phyloP scores from a whole-genome alignment of 148 eudicot genomes.

The Persicaria tinctoria region DNA sequence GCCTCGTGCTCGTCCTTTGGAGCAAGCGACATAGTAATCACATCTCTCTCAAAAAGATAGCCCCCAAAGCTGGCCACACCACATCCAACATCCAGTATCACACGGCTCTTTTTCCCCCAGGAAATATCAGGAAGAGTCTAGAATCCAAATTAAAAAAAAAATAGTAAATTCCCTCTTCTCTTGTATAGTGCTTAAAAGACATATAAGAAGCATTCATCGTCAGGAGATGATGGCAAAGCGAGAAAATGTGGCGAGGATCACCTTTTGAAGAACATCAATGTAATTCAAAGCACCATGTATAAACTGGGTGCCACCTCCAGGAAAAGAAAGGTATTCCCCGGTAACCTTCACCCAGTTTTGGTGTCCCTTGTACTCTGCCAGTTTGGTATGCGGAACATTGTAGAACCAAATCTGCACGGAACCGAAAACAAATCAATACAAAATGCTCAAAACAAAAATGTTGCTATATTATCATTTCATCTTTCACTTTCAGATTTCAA shows the following conservation, averaged over 20 bases:
- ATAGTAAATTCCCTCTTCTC: neutral
- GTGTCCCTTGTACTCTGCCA: slow-evolving; percentile 46
- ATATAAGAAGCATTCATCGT: neutral
- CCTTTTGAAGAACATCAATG: slow-evolving; percentile 54
- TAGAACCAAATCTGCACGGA: slow-evolving; percentile 53
- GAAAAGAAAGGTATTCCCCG: slow-evolving; percentile 52
- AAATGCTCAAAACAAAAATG: neutral
- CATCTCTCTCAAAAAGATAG: slow-evolving; percentile 62
- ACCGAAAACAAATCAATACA: slow-evolving; percentile 12
- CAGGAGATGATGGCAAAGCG: neutral
- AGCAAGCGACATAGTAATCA: slow-evolving; percentile 65
- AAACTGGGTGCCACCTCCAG: slow-evolving; percentile 73
- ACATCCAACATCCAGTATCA: slow-evolving; percentile 39
- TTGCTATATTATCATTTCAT: neutral
- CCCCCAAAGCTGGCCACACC: slow-evolving; percentile 90
- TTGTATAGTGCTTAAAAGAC: neutral
- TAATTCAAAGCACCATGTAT: slow-evolving; percentile 57
- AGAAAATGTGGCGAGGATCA: slow-evolving; percentile 14
- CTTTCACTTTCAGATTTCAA: neutral
- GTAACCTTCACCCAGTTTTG: slow-evolving; percentile 64
- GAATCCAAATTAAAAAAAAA: neutral
- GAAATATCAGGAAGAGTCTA: slow-evolving; percentile 11
- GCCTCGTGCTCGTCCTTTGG: slow-evolving; percentile 88
- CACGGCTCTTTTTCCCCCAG: slow-evolving; percentile 14
- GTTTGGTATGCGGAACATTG: slow-evolving; percentile 58